Evolutionary conservation across 1,139 yeast species (phyloP).

Genomic region (Suhomyces bribrorum): DNA sequence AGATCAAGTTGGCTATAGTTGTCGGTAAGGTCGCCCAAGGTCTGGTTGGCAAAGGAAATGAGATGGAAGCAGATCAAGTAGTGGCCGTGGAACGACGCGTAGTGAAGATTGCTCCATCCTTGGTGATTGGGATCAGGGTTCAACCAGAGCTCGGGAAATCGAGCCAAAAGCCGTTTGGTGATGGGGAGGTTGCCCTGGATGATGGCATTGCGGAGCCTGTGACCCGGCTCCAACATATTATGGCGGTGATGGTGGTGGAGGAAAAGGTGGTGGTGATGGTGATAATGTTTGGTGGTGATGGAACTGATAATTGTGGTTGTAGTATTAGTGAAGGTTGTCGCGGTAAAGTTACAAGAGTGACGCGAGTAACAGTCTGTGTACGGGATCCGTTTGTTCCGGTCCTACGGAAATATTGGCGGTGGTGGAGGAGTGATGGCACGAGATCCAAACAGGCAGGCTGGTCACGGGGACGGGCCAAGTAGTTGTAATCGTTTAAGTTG

Average conservation of each 20-base stretch:
- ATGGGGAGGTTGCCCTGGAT: slow-evolving; percentile 70
- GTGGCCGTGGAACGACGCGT: slow-evolving; percentile 80
- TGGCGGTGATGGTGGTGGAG: background rate
- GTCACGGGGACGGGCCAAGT: no score
- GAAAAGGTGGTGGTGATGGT: background rate
- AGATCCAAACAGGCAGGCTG: no score
- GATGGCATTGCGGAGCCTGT: slow-evolving; percentile 74
- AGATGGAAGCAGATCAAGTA: slow-evolving; percentile 72
- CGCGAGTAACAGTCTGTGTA: no score
- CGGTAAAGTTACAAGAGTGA: no score
- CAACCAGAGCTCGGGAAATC: slow-evolving; percentile 76
- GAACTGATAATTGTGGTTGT: no score
- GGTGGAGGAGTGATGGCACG: no score
- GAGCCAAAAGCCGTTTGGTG: slow-evolving; percentile 65
- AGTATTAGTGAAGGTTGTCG: no score
- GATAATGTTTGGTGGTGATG: no score
- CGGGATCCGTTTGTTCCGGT: no score
- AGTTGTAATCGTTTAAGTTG: no score
- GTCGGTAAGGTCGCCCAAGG: slow-evolving; percentile 18
- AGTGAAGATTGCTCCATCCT: slow-evolving; percentile 91
- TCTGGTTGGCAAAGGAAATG: slow-evolving; percentile 37
- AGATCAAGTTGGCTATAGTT: slow-evolving; percentile 31
- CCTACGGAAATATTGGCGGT: no score
- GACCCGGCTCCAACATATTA: slow-evolving; percentile 68
- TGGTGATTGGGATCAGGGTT: slow-evolving; percentile 65